Evolutionary conservation across 371 early-diverging fungal genomes (phyloP).

Genomic region (Lichtheimia corymbifera): DNA sequence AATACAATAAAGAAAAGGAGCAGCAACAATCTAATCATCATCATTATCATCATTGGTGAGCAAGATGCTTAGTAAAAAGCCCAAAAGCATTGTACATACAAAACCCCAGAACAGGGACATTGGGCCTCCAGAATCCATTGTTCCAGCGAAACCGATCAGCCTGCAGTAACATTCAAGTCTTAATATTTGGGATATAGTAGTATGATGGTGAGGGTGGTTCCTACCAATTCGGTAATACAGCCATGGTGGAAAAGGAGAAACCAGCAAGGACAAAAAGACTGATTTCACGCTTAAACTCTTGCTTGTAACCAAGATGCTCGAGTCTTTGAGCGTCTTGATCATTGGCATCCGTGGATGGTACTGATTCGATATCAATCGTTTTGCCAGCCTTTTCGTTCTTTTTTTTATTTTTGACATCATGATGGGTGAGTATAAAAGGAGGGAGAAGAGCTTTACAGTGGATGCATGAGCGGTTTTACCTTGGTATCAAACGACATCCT

Average conservation of each 20-base stretch:
- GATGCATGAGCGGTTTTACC: no score
- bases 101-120: slow-evolving; percentile 21
- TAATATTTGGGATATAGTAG: background rate
- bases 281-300: slow-evolving; percentile 31
- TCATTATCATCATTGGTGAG: no score
- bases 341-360: no score
- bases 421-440: no score
- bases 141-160: slow-evolving; percentile 18
- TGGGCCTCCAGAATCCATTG: slow-evolving; percentile 20
- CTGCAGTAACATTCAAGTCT: background rate
- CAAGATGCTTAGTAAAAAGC: no score
- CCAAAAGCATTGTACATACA: slow-evolving; percentile 2
- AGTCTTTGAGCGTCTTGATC: slow-evolving; percentile 24
- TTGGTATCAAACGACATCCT: no score
- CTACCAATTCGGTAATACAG: slow-evolving; percentile 36
- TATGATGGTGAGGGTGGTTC: background rate
- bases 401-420: no score
- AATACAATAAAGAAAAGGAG: slow-evolving; percentile 39
- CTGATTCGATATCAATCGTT: no score
- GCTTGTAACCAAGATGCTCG: slow-evolving; percentile 29
- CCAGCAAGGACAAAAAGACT: slow-evolving; percentile 33
- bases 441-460: no score
- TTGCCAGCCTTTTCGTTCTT: no score
- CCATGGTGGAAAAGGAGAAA: slow-evolving; percentile 38
- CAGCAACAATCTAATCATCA: slow-evolving; percentile 26